Base-by-base conservation (phyloP, 1,284 basidiomycete species). In the Agroathelia rolfsii region DNA sequence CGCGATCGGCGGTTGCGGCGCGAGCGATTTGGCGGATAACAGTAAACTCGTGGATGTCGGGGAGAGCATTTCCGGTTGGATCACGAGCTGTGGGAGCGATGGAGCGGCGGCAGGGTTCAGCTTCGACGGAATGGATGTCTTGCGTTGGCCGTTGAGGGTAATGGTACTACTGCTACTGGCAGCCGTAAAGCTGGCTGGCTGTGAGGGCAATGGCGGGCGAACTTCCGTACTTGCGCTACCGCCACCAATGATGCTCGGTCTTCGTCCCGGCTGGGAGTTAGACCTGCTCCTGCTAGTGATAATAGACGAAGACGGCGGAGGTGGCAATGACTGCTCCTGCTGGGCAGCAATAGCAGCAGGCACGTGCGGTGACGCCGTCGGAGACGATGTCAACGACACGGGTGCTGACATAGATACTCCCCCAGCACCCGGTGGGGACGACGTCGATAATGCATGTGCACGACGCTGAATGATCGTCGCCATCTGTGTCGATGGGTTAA, bases 401-500 rank as follows among this genome's bases (percentile, higher is more conserved):
- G 77, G 76, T 6, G 78, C 76, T 16, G 73, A 58, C 10, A 72
- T 65, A 24, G n/a, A n/a, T n/a, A n/a, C n/a, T n/a, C 27, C 42
- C 26, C 63, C 59, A 11, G 66, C 56, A 32, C 66, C 62, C n/a
- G 74, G 69, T 24, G 76, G 72, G 4, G 70, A 66, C 22, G 75
- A 73, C 17, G 64, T 54, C 50, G n/a, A n/a, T n/a, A n/a, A n/a
- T n/a, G n/a, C n/a, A n/a, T 80, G 82, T 25, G 57, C 63, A 38
- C 83, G 62, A 38, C 85, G 69, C 46, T 78, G 76, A 24, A 62
- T 70, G 41, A 87, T 79, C 14, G 77, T 75, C 18, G 83, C 73
- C 51, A 74, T 67, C 15, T 50, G 61, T 13, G 75, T 71, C 1
- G 75, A 67, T 7, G 66, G 46, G 46, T 74, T 79, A 43, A 80